A percentile compares a stretch with the other conserved stretches of the same genome.
These are phyloP conservation scores for Polyplosphaeria fusca DNA, from an alignment of 495 filamentous ascomycete species.

Conservation along the genomic window DNA sequence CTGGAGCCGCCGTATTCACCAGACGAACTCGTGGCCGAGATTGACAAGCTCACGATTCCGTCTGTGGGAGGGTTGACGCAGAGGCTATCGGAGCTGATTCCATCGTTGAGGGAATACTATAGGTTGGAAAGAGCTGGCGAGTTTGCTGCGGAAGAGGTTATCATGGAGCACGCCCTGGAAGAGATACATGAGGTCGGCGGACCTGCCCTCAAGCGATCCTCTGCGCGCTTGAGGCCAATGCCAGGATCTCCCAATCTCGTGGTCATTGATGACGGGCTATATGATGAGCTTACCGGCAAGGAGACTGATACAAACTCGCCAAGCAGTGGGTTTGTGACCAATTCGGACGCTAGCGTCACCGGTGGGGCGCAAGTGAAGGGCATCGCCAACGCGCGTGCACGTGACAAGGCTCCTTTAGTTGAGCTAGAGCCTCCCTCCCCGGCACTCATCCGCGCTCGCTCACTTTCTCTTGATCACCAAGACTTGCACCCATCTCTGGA, in stretches of 20 bases:
- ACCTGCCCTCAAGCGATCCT: slow-evolving; percentile 21
- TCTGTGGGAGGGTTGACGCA: slow-evolving; percentile 40
- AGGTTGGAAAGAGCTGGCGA: slow-evolving; percentile 9
- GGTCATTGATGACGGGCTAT: slow-evolving; percentile 29
- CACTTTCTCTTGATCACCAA: slow-evolving; percentile 21
- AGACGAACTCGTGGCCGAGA: slow-evolving; percentile 38
- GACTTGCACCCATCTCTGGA: slow-evolving; percentile 13
- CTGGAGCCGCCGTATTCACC: slow-evolving; percentile 33
- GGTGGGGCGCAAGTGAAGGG: background rate
- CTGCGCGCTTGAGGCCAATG: slow-evolving; percentile 26
- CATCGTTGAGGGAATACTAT: slow-evolving; percentile 32
- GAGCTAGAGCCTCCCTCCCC: slow-evolving; percentile 31
- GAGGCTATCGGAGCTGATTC: slow-evolving; percentile 39
- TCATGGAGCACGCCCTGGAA: slow-evolving; percentile 34
- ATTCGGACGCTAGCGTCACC: background rate
- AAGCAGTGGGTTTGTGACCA: background rate
- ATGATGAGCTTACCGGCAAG: slow-evolving; percentile 26
- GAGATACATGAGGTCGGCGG: slow-evolving; percentile 33
- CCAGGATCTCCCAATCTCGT: slow-evolving; percentile 27
- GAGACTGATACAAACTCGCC: slow-evolving; percentile 8
- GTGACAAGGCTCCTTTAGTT: slow-evolving; percentile 22
- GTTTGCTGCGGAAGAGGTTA: slow-evolving; percentile 24
- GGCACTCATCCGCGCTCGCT: slow-evolving; percentile 22
- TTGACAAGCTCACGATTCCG: slow-evolving; percentile 42
- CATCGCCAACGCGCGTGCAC: background rate